Evolutionary conservation across 1,284 basidiomycete genomes (phyloP), one percentile per base, ranked within the genome.

Genomic region (Malassezia caprae): DNA sequence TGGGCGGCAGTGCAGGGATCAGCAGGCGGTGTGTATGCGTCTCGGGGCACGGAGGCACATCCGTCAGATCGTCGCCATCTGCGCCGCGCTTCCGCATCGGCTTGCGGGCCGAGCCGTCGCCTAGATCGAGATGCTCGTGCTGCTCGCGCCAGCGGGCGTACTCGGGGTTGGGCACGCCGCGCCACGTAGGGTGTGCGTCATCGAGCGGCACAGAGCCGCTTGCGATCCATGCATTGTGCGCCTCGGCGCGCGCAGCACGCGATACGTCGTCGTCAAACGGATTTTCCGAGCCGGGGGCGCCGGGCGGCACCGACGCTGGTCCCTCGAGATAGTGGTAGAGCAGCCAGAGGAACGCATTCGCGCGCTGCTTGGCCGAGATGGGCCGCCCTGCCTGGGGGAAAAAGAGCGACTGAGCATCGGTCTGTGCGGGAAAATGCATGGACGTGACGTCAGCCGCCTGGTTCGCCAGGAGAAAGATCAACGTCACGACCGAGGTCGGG

Each of bases 241-340:
- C 69, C 15, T 58, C 51, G n/a, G 44, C 51, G 3, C 45, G 51
- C 3, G 63, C 48, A 12, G 50, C 58, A 10, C 35, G 46, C 10
- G 62, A 62, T 1, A 50, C 42, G 1, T 61, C 67, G 41, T 73
- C 69, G 39, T 69, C 66, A 32, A 73, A 73, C 0, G 70, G 70
- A 32, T 73, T 73, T 5, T 57, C 46, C 3, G 44, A n/a, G 13
- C 44, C 50, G n/a, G 55, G 48, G 32, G 54, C 58, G 26, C 65
- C 66, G 1, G 67, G 67, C 1, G 62, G 59, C n/a, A 56, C 37
- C 10, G 60, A 58, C 10, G 64, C 68, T 0, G 64, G 67, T 1
- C 67, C 70, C 47, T 73, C 69, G 41, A 69, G 59, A 37, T 73
- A 73, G 49, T 72, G 69, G 54, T 68, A 73, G 8, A 72, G 43